Percentiles rank a stretch among this genome's conserved stretches.
These are phyloP conservation scores for Pseudofabraea citricarpa DNA, from an alignment of 2,329 filamentous ascomycete genomes.

Conservation along the genomic window DNA sequence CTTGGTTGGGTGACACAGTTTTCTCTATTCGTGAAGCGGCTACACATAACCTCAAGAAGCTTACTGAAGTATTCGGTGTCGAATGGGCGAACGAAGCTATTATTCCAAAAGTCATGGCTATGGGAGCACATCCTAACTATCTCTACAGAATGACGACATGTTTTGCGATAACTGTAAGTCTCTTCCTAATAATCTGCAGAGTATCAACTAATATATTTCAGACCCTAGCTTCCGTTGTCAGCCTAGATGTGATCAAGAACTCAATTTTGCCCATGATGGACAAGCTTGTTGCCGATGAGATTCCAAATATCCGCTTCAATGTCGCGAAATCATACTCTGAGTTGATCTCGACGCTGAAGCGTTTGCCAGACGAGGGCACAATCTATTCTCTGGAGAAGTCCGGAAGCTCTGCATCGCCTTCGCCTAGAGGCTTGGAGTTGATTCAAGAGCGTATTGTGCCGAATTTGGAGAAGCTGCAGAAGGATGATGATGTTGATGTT, in stretches of 20 bases:
- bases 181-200: not conserved
- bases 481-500: constrained; percentile 97
- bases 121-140: constrained; percentile 98
- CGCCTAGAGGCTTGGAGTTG: constrained; percentile 69
- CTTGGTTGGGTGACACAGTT: constrained; percentile 96
- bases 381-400: constrained; percentile 81
- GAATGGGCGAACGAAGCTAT: constrained; percentile 97
- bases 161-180: constrained; percentile 91
- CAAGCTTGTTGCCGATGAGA: constrained; percentile 88
- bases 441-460: constrained; percentile 85
- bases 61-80: constrained; percentile 97
- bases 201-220: constrained; percentile 36
- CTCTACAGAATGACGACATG: constrained; percentile 99
- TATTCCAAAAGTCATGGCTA: constrained; percentile 96
- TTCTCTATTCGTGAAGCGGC: constrained; percentile 98
- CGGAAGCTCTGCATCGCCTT: constrained; percentile 54
- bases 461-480: constrained; percentile 89
- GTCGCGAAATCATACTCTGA: constrained; percentile 96
- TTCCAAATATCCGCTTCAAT: constrained; percentile 99
- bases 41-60: constrained; percentile 95
- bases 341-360: constrained; percentile 85
- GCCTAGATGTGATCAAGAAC: constrained; percentile 85
- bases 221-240: constrained; percentile 92
- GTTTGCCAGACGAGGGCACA: constrained; percentile 83
- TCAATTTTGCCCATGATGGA: constrained; percentile 95